A percentile compares a stretch with the other conserved stretches of the same genome.
Conservation (phyloP, 2,329 filamentous ascomycete genomes). For the Alternaria ventricosa region DNA sequence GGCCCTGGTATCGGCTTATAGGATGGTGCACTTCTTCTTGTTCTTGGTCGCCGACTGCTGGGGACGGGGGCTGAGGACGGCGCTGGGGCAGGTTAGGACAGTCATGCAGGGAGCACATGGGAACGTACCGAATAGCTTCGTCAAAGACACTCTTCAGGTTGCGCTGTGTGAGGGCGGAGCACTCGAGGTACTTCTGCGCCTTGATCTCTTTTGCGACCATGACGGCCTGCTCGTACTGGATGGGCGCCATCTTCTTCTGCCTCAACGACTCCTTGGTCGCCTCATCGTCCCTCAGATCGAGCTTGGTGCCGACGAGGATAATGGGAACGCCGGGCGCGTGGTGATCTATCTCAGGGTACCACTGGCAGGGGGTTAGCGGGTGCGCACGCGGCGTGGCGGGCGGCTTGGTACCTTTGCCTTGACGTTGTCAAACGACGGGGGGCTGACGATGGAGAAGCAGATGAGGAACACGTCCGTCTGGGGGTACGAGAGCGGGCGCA, state of each 20-base stretch:
- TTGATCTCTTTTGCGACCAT: conserved; percentile 91
- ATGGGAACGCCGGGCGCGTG: conserved; percentile 95
- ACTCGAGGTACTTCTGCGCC: conserved; percentile 97
- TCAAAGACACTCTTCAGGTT: conserved; percentile 99
- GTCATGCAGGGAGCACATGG: neutral
- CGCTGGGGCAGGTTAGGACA: conserved; percentile 38
- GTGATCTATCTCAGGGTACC: conserved; percentile 97
- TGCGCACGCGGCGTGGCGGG: neutral
- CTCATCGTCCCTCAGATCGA: conserved; percentile 90
- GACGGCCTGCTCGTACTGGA: conserved; percentile 90
- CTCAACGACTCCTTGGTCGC: conserved; percentile 81
- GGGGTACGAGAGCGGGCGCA: conserved; percentile 94
- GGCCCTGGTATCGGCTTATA: conserved; percentile 24
- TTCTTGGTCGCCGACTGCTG: conserved; percentile 33
- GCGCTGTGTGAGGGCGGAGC: conserved; percentile 93
- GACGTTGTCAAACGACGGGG: conserved; percentile 98
- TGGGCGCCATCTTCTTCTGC: conserved; percentile 95
- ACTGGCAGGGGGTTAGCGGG: conserved; percentile 61
- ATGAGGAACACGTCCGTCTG: conserved; percentile 99
- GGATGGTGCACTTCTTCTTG: conserved; percentile 36
- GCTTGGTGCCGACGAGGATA: conserved; percentile 95
- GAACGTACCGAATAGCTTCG: conserved; percentile 88
- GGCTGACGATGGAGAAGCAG: conserved; percentile 98
- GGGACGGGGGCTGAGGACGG: conserved; percentile 51
- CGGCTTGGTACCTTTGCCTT: conserved; percentile 80